Evolutionary conservation across 106 monocot species (phyloP), one percentile per base, ranked within the genome.

Genomic region (Iris macrosiphon): DNA sequence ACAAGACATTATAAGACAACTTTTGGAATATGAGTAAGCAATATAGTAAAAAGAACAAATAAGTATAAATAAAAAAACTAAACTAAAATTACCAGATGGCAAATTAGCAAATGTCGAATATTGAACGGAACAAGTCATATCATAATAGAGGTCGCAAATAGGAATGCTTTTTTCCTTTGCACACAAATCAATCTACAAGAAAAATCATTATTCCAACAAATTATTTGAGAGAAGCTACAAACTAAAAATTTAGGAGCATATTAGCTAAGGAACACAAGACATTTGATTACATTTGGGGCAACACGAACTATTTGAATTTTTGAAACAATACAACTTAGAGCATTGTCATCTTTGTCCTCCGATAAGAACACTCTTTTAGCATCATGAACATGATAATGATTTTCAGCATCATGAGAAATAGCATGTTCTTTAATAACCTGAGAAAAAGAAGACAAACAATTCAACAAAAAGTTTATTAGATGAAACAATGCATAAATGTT

Each of bases 101-200:
- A 77, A 6, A 15, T 69, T 74, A 10, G 64, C 53, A 69, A 77
- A 82, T 26, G 82, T 69, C 2, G 72, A 61, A 68, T 69, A 82
- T 20, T 32, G 40, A 5, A 57, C 11, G 2, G 68, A 68, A 40
- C 41, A 60, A 11, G 64, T 42, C 62, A 62, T 61, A 38, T 67
- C 67, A 63, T 68, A 78, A 41, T 58, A 51, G 31, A 42, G 18
- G 31, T 70, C 60, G 13, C 74, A 60, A 1, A 40, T 3, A 9
- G 56, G 41, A 7, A 64, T 58, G 2, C 3, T 29, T 26, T 26
- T 25, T 25, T 47, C 35, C 57, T 64, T 67, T 3, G n/a, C 27
- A 31, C 5, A 18, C 4, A 59, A 27, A 44, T 57, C 64, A 59
- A 52, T 44, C 63, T 63, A 37, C 9, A 39, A 50, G 38, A 39